Evolutionary conservation across 2,329 filamentous ascomycete species (phyloP).

Genomic region (Periconia macrospinosa): DNA sequence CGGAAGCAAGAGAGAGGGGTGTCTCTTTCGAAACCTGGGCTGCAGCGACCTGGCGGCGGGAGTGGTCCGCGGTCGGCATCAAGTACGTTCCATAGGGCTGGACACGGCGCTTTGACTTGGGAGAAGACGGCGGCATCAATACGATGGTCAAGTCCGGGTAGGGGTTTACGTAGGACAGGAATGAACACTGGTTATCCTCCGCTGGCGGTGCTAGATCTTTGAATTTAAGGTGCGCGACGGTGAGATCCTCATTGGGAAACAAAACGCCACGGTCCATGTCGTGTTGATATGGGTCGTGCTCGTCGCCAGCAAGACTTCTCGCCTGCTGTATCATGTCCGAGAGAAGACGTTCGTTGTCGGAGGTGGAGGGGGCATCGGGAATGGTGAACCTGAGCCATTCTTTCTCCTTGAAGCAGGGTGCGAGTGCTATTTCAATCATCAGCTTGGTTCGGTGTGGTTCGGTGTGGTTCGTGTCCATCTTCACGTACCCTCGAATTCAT

Average conservation of each 20-base stretch:
- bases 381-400: conserved; percentile 31
- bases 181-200: not conserved
- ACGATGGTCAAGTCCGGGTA: conserved; percentile 33
- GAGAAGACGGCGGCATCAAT: conserved; percentile 36
- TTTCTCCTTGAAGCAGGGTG: not conserved
- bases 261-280: conserved; percentile 3
- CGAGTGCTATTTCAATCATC: not conserved
- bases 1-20: conserved; percentile 28
- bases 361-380: conserved; percentile 30
- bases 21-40: conserved; percentile 8
- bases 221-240: not conserved
- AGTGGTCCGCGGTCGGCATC: conserved; percentile 22
- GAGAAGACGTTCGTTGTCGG: conserved; percentile 40
- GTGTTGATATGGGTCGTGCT: conserved; percentile 20
- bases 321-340: conserved; percentile 41
- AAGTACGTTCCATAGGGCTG: conserved; percentile 41
- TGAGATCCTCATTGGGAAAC: not conserved
- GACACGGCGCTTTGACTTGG: conserved; percentile 33
- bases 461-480: not conserved
- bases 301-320: conserved; percentile 28
- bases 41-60: conserved; percentile 35
- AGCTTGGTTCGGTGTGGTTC: conserved; percentile 5
- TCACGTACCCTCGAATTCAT: conserved; percentile 35
- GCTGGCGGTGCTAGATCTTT: not conserved
- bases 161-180: conserved; percentile 5